Evolutionary conservation across 2,329 filamentous ascomycete species (phyloP).

Genomic region (Clonostachys chloroleuca): DNA sequence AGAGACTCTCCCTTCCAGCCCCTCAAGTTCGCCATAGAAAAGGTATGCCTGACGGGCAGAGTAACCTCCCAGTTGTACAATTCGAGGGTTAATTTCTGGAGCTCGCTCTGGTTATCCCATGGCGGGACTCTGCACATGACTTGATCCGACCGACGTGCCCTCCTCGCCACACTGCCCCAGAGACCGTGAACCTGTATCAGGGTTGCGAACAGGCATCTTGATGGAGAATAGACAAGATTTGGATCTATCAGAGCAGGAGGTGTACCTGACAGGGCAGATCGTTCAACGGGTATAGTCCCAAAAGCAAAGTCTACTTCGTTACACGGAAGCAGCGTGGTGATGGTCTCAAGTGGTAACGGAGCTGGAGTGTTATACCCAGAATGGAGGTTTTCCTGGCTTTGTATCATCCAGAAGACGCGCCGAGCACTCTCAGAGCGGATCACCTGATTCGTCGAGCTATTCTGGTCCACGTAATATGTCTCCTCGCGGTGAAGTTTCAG

Average conservation of each 20-base stretch:
- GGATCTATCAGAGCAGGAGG: slow-evolving; percentile 11
- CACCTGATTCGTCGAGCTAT: slow-evolving; percentile 16
- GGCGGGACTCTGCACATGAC: slow-evolving; percentile 6
- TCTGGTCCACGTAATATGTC: slow-evolving; percentile 17
- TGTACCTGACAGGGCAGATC: slow-evolving; percentile 24
- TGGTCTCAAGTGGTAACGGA: slow-evolving; percentile 24
- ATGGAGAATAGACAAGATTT: neutral
- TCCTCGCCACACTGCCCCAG: slow-evolving; percentile 26
- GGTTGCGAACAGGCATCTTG: slow-evolving; percentile 25
- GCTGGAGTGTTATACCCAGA: slow-evolving; percentile 23
- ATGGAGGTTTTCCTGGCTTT: slow-evolving; percentile 28
- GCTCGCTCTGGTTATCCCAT: slow-evolving; percentile 18
- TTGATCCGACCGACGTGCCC: slow-evolving; percentile 12
- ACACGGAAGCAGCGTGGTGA: slow-evolving; percentile 26
- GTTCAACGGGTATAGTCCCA: slow-evolving; percentile 15
- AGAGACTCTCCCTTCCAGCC: slow-evolving; percentile 24
- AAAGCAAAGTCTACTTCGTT: slow-evolving; percentile 30
- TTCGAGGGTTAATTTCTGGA: slow-evolving; percentile 8
- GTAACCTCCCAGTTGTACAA: slow-evolving; percentile 18
- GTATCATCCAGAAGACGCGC: slow-evolving; percentile 29
- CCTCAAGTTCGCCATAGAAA: slow-evolving; percentile 27
- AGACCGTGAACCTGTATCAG: slow-evolving; percentile 28
- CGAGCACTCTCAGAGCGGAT: slow-evolving; percentile 24
- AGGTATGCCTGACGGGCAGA: slow-evolving; percentile 21
- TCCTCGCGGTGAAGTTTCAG: slow-evolving; percentile 28